A percentile compares a stretch with the other conserved stretches of the same genome.
These are phyloP conservation scores for Olyra latifolia DNA, from an alignment of 176 grass and related monocot species.

Conservation along the genomic window DNA sequence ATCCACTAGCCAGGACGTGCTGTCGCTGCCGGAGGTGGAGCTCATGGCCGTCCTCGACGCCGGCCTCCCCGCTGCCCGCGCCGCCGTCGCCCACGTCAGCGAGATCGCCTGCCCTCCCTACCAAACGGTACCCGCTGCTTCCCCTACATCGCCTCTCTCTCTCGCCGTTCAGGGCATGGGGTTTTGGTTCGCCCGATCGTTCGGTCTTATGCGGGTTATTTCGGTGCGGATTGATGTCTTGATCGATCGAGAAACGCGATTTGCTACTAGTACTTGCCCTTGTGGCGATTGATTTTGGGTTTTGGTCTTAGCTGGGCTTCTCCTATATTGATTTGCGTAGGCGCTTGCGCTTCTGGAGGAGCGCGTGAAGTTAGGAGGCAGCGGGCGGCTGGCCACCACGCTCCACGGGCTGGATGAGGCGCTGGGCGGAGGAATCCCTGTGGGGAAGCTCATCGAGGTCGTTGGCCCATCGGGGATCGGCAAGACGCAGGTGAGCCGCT, in stretches of 20 bases:
- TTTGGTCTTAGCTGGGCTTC: neutral
- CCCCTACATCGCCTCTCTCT: neutral
- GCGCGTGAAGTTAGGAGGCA: constrained; percentile 36
- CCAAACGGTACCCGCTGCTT: constrained; percentile 55
- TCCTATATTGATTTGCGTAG: constrained; percentile 6
- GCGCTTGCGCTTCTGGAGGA: constrained; percentile 44
- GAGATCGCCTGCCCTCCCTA: constrained; percentile 78
- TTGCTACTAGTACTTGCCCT: neutral
- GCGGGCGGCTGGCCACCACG: constrained; percentile 58
- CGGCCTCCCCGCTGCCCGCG: constrained; percentile 45
- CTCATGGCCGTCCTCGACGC: constrained; percentile 72
- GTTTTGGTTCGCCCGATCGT: neutral
- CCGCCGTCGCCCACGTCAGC: constrained; percentile 64
- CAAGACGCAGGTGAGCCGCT: constrained; percentile 75
- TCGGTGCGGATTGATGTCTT: neutral
- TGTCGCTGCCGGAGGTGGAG: constrained; percentile 87
- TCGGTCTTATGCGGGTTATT: neutral
- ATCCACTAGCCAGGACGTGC: constrained; percentile 63
- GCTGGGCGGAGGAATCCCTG: constrained; percentile 74
- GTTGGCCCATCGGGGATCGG: constrained; percentile 92
- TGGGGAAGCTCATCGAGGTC: constrained; percentile 78
- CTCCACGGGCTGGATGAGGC: constrained; percentile 73
- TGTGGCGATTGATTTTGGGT: neutral
- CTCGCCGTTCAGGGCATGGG: neutral
- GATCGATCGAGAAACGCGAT: neutral